Conservation (phyloP, 1,284 basidiomycete genomes). For the Ustilago loliicola region DNA sequence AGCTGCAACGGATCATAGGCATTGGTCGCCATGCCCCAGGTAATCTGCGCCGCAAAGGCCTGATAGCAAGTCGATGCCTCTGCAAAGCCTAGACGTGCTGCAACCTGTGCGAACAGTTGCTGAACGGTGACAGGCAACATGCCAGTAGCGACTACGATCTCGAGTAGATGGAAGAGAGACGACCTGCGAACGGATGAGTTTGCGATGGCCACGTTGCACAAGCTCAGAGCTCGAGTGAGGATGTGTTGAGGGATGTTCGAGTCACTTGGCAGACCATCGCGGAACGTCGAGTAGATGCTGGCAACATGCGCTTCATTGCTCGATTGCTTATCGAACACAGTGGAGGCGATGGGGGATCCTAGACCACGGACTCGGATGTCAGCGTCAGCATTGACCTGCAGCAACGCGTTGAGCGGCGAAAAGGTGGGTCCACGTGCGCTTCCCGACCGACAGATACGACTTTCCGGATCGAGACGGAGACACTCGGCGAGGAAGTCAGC, state of each 20-base stretch:
- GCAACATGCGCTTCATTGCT: conserved; percentile 23
- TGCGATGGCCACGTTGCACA: conserved; percentile 86
- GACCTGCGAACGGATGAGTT: conserved; percentile 85
- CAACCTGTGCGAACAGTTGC: conserved; percentile 77
- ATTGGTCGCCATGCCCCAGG: conserved; percentile 63
- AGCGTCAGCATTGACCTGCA: conserved; percentile 73
- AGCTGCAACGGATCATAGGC: conserved; percentile 77
- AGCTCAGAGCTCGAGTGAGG: conserved; percentile 81
- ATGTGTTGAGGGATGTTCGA: conserved; percentile 79
- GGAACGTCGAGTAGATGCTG: conserved; percentile 42
- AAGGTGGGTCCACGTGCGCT: conserved; percentile 17
- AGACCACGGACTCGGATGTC: conserved; percentile 90
- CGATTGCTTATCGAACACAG: conserved; percentile 72
- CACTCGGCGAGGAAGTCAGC: conserved; percentile 76
- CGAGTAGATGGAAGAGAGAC: conserved; percentile 88
- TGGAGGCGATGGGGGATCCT: conserved; percentile 77
- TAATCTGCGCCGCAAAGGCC: conserved; percentile 82
- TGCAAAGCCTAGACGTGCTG: conserved; percentile 79
- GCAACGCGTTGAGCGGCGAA: conserved; percentile 20
- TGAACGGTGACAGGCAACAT: conserved; percentile 77
- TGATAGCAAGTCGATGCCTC: conserved; percentile 80
- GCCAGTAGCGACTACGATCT: conserved; percentile 72
- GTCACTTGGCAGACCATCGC: conserved; percentile 39
- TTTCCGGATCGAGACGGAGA: conserved; percentile 17
- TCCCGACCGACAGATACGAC: conserved; percentile 13